Percentiles rank a stretch among this genome's conserved stretches.
These are phyloP conservation scores for Plasmodium falciparum DNA, from an alignment of 169 alveolate species.

Conservation along the genomic window DNA sequence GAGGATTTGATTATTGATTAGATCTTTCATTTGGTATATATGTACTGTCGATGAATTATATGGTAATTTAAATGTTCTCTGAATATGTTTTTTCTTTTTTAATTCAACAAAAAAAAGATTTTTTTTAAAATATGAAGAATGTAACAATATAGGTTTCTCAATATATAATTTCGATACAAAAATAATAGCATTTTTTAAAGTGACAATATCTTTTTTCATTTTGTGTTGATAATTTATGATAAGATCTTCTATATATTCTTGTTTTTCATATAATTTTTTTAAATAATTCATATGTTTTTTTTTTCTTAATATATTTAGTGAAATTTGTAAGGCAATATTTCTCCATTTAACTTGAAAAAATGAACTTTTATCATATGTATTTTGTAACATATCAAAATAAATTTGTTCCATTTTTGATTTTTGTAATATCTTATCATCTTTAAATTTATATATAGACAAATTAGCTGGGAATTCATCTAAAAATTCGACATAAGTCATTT, in stretches of 20 bases:
- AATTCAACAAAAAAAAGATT: slow-evolving; percentile 28
- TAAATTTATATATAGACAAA: slow-evolving; percentile 44
- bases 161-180: slow-evolving; percentile 68
- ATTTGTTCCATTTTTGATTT: not conserved
- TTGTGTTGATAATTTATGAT: slow-evolving; percentile 66
- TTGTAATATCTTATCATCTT: not conserved
- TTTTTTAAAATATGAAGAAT: slow-evolving; percentile 70
- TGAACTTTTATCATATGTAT: slow-evolving; percentile 41
- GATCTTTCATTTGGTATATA: slow-evolving; percentile 1
- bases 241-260: slow-evolving; percentile 80
- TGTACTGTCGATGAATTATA: slow-evolving; percentile 42
- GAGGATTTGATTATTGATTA: slow-evolving; percentile 1
- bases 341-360: slow-evolving; percentile 74
- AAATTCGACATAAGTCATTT: slow-evolving; percentile 15
- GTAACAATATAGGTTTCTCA: slow-evolving; percentile 80
- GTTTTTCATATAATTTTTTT: slow-evolving; percentile 78
- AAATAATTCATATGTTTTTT: slow-evolving; percentile 79
- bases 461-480: slow-evolving; percentile 41
- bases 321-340: slow-evolving; percentile 73
- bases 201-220: slow-evolving; percentile 58
- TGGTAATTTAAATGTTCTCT: not conserved
- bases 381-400: not conserved
- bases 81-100: slow-evolving; percentile 40
- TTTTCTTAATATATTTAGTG: slow-evolving; percentile 76
- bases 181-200: slow-evolving; percentile 66